Base-by-base conservation (phyloP, 139 green algal genomes). In the Haematococcus lacustris region DNA sequence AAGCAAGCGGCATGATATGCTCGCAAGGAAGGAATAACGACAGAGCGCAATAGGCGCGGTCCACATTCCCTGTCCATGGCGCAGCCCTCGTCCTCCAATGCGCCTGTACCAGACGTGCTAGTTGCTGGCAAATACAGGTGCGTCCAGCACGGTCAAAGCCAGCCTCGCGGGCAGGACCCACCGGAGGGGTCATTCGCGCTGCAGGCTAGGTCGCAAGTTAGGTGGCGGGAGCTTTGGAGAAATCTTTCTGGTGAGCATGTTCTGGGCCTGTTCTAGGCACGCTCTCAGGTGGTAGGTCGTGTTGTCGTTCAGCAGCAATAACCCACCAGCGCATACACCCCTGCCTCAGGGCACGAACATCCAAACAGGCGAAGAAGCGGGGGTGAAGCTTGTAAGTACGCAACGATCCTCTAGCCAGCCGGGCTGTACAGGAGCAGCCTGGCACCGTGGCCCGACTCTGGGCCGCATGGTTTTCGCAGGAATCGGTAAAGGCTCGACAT, bases 281-380 rank as follows among this genome's bases (percentile, higher is more conserved):
- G n/a, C n/a, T n/a, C n/a, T n/a, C n/a, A n/a, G n/a, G n/a, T n/a
- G n/a, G n/a, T n/a, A n/a, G n/a, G n/a, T n/a, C n/a, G n/a, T n/a
- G n/a, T n/a, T n/a, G n/a, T n/a, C n/a, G n/a, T n/a, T n/a, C n/a
- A n/a, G n/a, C 83, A 93, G 97, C 76, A 65, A 88, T 78, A 51
- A 35, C 21, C 57, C 21, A n/a, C 28, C n/a, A 40, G 41, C 50
- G 62, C 47, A 57, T n/a, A 34, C 62, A 38, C 9, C 32, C 3
- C 2, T 47, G 41, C 37, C 7, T 17, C 60, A 39, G 71, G 74
- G 68, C 28, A 76, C 69, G 28, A 76, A 80, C 68, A 90, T 99
- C 47, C 92, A 98, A 67, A 98, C 92, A 0, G 89, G 89, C 30
- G 95, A 99, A 77, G 95, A 99, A 70, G 93, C 98, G 35, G 95